These are phyloP conservation scores for Stephania japonica DNA, from an alignment of 164 flowering plant genomes.

Conservation along the genomic window DNA sequence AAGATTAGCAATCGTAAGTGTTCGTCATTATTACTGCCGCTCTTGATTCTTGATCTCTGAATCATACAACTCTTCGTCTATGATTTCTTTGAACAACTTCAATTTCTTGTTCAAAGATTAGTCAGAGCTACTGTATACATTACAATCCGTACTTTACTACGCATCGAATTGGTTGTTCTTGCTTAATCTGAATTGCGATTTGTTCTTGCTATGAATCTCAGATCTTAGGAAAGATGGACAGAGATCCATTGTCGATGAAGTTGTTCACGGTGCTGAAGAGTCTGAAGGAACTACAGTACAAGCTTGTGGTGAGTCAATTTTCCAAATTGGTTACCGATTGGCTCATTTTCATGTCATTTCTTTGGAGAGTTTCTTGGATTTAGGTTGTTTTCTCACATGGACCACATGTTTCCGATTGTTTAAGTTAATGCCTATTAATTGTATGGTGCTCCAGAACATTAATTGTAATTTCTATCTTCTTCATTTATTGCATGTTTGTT, in stretches of 20 bases:
- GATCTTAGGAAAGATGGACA: slow-evolving; percentile 66
- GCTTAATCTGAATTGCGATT: neutral
- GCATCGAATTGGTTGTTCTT: neutral
- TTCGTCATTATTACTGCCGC: neutral
- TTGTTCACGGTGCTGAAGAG: slow-evolving; percentile 64
- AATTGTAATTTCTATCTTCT: neutral
- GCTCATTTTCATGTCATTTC: too few relatives aligned
- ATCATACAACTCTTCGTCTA: too few relatives aligned
- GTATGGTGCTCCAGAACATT: neutral
- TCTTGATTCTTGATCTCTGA: too few relatives aligned
- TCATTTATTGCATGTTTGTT: too few relatives aligned
- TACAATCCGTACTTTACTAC: too few relatives aligned
- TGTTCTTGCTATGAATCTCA: slow-evolving; percentile 24
- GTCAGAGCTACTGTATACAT: too few relatives aligned
- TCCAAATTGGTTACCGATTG: neutral
- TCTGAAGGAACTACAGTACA: slow-evolving; percentile 60
- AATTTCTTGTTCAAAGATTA: too few relatives aligned
- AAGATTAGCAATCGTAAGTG: slow-evolving; percentile 67
- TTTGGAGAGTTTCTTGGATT: too few relatives aligned
- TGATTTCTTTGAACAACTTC: too few relatives aligned
- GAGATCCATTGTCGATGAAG: slow-evolving; percentile 55
- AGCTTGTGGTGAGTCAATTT: slow-evolving; percentile 47
- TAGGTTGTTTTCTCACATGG: neutral
- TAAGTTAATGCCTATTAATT: neutral
- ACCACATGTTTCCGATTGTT: neutral